Percentiles rank a stretch among this genome's conserved stretches.
phyloP scores from a whole-genome alignment of 2,329 filamentous ascomycete species.

The Nakataea oryzae region DNA sequence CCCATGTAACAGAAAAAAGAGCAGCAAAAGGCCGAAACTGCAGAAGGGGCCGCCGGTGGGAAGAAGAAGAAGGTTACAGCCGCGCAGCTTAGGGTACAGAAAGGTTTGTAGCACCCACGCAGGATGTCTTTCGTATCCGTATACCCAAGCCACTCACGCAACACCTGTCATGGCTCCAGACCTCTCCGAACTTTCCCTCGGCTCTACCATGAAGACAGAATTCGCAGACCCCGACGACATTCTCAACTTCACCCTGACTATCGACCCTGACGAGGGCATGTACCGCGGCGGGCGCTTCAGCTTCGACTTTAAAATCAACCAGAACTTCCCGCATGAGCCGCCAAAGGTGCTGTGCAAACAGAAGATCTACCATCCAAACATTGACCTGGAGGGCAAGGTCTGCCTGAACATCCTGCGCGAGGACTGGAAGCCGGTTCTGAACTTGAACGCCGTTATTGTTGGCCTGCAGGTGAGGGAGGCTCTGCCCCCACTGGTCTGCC shows the following conservation, averaged over 20 bases:
- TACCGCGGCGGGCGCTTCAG: constrained; percentile 84
- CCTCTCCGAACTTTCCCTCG: constrained; percentile 70
- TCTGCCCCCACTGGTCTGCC: too few species aligned
- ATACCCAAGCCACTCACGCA: neutral
- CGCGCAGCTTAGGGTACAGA: constrained; percentile 89
- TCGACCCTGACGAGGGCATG: constrained; percentile 75
- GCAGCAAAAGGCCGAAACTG: constrained; percentile 88
- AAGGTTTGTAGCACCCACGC: constrained; percentile 49
- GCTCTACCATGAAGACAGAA: constrained; percentile 68
- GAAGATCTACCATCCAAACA: constrained; percentile 99
- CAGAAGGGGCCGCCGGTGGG: constrained; percentile 54
- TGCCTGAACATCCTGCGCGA: constrained; percentile 95
- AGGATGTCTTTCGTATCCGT: neutral
- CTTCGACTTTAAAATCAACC: constrained; percentile 86
- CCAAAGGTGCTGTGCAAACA: constrained; percentile 95
- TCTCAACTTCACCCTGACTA: constrained; percentile 71
- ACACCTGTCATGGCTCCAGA: constrained; percentile 35
- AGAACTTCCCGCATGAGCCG: constrained; percentile 93
- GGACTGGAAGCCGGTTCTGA: constrained; percentile 98
- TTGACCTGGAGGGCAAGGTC: constrained; percentile 94
- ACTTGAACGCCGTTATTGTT: constrained; percentile 95
- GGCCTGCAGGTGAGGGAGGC: constrained; percentile 61
- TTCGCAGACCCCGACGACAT: constrained; percentile 80
- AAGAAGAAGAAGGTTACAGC: constrained; percentile 99
- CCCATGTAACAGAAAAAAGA: constrained; percentile 66